phyloP scores from a whole-genome alignment of 352 stramenopile species.

The Phytophthora uliginosa region DNA sequence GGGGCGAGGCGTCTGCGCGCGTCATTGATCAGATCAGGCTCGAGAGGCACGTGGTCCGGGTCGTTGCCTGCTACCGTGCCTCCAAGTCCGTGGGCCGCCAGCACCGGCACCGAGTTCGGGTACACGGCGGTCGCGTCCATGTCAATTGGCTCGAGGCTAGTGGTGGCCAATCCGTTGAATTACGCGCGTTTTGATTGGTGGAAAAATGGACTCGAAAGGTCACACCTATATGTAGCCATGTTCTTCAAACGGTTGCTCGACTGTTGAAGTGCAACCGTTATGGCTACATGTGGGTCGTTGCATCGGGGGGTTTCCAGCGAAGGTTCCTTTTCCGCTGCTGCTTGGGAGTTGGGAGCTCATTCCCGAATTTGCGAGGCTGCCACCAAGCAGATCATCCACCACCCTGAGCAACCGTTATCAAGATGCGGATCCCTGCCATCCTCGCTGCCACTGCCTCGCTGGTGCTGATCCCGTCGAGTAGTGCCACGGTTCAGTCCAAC shows the following conservation, averaged over 20 bases:
- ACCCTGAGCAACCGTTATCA: conserved; percentile 15
- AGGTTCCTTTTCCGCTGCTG: conserved; percentile 26
- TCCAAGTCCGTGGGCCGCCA: conserved; percentile 59
- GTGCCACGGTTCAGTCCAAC: background rate
- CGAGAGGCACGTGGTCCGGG: conserved; percentile 62
- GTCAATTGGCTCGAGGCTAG: conserved; percentile 7
- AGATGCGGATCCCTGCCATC: conserved; percentile 43
- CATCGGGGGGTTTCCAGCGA: conserved; percentile 24
- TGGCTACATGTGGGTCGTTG: background rate
- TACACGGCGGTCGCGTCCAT: conserved; percentile 76
- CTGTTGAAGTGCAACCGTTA: conserved; percentile 28
- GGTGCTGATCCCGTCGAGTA: conserved; percentile 19
- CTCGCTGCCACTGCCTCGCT: conserved; percentile 32
- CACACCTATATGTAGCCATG: conserved; percentile 23
- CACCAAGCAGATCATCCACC: conserved; percentile 12
- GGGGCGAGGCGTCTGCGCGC: conserved; percentile 41
- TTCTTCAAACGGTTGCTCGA: background rate
- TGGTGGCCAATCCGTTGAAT: conserved; percentile 23
- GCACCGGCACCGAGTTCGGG: conserved; percentile 60
- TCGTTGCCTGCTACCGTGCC: conserved; percentile 52
- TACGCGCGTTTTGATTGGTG: conserved; percentile 34
- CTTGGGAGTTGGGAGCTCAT: conserved; percentile 20
- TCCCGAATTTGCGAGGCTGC: conserved; percentile 20
- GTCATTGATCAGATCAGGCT: conserved; percentile 63
- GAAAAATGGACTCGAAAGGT: conserved; percentile 34